Evolutionary conservation across 768 basidiomycete species (phyloP).

Genomic region (Neoboletus magnificus): DNA sequence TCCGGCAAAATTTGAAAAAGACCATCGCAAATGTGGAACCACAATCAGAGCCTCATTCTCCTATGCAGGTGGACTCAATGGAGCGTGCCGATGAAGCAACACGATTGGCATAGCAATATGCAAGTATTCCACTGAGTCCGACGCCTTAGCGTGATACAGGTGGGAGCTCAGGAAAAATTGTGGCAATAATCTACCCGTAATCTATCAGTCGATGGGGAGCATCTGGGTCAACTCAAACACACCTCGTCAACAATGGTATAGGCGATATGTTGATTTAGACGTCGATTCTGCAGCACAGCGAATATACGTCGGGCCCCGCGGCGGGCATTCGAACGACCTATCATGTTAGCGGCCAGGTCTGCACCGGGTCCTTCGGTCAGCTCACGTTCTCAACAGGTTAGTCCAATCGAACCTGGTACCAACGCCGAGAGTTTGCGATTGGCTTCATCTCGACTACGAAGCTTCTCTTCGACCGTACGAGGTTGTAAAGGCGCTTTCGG

Average conservation of each 20-base stretch:
- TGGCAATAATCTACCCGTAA: slow-evolving; percentile 46
- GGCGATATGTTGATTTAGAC: slow-evolving; percentile 91
- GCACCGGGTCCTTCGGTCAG: slow-evolving; percentile 1
- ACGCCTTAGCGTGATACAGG: slow-evolving; percentile 8
- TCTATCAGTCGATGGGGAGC: slow-evolving; percentile 2
- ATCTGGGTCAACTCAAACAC: slow-evolving; percentile 13
- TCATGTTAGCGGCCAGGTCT: slow-evolving; percentile 98
- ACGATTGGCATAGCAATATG: neutral
- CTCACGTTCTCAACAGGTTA: neutral
- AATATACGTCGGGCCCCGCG: slow-evolving; percentile 91
- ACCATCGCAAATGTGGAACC: slow-evolving; percentile 5
- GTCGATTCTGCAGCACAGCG: slow-evolving; percentile 87
- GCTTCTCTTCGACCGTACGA: slow-evolving; percentile 80
- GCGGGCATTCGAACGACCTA: slow-evolving; percentile 93
- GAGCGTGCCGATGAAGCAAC: neutral
- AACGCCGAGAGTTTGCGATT: slow-evolving; percentile 86
- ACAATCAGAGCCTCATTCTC: slow-evolving; percentile 8
- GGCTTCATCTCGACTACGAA: slow-evolving; percentile 78
- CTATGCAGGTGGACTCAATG: slow-evolving; percentile 15
- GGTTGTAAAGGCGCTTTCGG: slow-evolving; percentile 55
- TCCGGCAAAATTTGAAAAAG: slow-evolving; percentile 39
- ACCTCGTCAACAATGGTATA: slow-evolving; percentile 93
- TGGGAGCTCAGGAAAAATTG: slow-evolving; percentile 55
- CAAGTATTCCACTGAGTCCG: neutral
- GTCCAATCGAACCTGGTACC: slow-evolving; percentile 67